A percentile compares a stretch with the other conserved stretches of the same genome.
Conservation (phyloP, 441 rosid species). For the Pelargonium myrrhifolium region DNA sequence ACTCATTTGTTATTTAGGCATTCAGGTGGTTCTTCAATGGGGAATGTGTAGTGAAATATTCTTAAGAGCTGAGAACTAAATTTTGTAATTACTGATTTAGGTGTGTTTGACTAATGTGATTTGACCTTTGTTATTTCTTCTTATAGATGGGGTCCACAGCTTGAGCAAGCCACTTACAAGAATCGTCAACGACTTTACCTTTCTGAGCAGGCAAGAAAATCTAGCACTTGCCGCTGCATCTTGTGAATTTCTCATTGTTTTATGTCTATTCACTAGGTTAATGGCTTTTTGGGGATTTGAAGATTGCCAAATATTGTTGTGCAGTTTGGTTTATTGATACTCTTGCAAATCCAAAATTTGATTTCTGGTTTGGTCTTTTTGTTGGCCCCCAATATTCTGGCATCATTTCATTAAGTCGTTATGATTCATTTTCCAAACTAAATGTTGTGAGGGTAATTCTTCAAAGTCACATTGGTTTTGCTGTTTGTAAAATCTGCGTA, state of each 20-base stretch:
- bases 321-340: neutral
- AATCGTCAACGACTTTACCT: conserved; percentile 96
- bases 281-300: no score
- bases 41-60: neutral
- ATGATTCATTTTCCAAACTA: neutral
- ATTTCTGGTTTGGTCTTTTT: neutral
- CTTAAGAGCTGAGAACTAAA: neutral
- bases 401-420: neutral
- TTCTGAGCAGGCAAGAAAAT: conserved; percentile 72
- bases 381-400: neutral
- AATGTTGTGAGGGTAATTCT: neutral
- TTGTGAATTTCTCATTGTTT: neutral
- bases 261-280: neutral
- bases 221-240: neutral
- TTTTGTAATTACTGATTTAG: neutral
- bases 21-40: neutral
- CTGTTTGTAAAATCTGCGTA: neutral
- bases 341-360: neutral
- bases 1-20: neutral
- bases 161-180: conserved; percentile 90
- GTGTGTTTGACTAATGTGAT: neutral
- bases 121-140: conserved; percentile 6
- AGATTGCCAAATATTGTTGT: neutral
- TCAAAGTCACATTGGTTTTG: neutral
- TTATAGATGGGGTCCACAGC: conserved; percentile 94